Evolutionary conservation across 2,329 filamentous ascomycete genomes (phyloP).

Genomic region (Calonectria ilicicola): DNA sequence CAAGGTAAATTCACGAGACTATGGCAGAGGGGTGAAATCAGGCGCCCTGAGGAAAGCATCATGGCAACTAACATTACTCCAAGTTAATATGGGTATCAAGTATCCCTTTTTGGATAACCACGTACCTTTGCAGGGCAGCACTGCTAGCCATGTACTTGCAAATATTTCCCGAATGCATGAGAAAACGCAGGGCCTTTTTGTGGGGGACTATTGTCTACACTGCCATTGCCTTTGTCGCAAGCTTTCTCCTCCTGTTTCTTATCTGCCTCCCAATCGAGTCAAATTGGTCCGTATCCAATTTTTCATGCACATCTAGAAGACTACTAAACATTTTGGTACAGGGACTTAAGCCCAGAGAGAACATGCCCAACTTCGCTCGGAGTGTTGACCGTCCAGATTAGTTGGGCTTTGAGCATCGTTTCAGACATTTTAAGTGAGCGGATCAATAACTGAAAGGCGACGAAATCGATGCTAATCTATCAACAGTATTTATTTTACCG

Average conservation of each 20-base stretch:
- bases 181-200: neutral
- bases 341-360: neutral
- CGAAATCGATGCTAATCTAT: neutral
- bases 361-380: neutral
- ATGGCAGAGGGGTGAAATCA: no score
- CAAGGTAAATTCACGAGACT: neutral
- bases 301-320: neutral
- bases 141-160: neutral
- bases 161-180: neutral
- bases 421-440: neutral
- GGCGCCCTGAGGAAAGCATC: neutral
- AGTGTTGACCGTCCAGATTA: neutral
- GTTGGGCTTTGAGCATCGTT: neutral
- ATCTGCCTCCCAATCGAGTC: neutral
- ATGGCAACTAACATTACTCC: neutral
- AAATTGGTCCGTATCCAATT: neutral
- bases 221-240: neutral
- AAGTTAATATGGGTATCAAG: neutral
- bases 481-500: neutral
- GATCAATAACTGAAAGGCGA: no score
- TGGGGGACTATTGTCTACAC: neutral
- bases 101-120: neutral
- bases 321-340: neutral
- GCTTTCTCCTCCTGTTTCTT: neutral
- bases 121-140: neutral